Percentiles rank a stretch among this genome's conserved stretches.
Conservation (phyloP, 768 basidiomycete genomes). For the Rhizopogon vesiculosus region DNA sequence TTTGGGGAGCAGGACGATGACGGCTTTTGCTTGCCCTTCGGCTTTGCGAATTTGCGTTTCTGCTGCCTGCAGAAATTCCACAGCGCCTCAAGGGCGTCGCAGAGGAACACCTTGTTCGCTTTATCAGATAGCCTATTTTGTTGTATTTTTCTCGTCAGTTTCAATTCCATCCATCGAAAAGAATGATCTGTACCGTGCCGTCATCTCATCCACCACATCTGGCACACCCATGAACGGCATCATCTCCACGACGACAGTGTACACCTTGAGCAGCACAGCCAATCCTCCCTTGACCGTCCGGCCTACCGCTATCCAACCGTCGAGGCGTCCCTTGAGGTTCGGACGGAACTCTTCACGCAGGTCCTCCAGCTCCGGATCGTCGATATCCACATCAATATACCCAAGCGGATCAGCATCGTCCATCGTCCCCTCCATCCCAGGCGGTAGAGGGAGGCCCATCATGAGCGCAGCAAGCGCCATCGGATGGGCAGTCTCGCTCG, state of each 20-base stretch:
- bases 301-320: constrained; percentile 49
- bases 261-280: constrained; percentile 34
- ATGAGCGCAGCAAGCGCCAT: constrained; percentile 65
- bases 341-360: constrained; percentile 59
- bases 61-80: constrained; percentile 48
- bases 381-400: constrained; percentile 46
- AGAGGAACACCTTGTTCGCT: constrained; percentile 47
- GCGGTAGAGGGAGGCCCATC: constrained; percentile 46
- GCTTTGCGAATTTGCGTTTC: constrained; percentile 24
- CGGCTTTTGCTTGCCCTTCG: constrained; percentile 10
- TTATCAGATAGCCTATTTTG: constrained; percentile 45
- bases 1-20: not conserved
- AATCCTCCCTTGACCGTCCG: constrained; percentile 34
- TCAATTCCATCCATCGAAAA: not conserved
- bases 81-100: constrained; percentile 47
- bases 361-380: constrained; percentile 56
- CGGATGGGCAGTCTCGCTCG: constrained; percentile 34
- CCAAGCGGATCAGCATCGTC: constrained; percentile 45
- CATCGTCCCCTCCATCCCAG: constrained; percentile 27
- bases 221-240: constrained; percentile 54
- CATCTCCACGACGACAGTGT: constrained; percentile 37
- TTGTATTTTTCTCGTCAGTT: not conserved
- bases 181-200: constrained; percentile 35
- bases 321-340: constrained; percentile 49
- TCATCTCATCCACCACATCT: constrained; percentile 57